phyloP scores from a whole-genome alignment of 2,329 filamentous ascomycete species.

The Neopestalotiopsis rosae region DNA sequence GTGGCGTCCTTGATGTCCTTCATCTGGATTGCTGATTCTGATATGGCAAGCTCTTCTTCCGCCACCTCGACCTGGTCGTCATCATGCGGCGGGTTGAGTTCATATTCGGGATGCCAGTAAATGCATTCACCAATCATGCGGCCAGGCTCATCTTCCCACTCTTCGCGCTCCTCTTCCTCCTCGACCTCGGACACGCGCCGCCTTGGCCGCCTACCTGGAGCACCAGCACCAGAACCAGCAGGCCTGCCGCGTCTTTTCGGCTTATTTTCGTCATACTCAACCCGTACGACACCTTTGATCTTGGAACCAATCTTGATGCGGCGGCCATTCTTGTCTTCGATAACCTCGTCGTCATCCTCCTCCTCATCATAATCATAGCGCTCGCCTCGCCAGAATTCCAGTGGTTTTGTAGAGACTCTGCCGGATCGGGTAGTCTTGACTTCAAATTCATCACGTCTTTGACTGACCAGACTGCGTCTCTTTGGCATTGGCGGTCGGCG shows the following conservation, averaged over 20 bases:
- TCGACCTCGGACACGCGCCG: conserved; percentile 38
- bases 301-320: conserved; percentile 65
- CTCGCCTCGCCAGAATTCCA: conserved; percentile 89
- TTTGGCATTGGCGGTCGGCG: conserved; percentile 62
- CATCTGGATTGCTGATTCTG: conserved; percentile 60
- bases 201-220: conserved; percentile 18
- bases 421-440: conserved; percentile 74
- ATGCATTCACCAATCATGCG: conserved; percentile 67
- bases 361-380: conserved; percentile 72
- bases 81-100: conserved; percentile 56
- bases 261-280: conserved; percentile 63
- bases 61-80: conserved; percentile 60
- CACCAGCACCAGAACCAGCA: conserved; percentile 26
- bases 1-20: conserved; percentile 66
- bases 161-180: conserved; percentile 63
- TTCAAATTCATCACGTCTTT: conserved; percentile 55
- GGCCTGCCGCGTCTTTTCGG: conserved; percentile 27
- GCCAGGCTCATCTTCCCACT: conserved; percentile 75
- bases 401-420: conserved; percentile 76
- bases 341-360: conserved; percentile 47
- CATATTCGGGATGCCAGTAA: conserved; percentile 65
- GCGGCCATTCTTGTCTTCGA: conserved; percentile 43
- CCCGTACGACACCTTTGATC: conserved; percentile 79
- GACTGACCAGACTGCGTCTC: conserved; percentile 58
- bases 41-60: conserved; percentile 62